A percentile compares a stretch with the other conserved stretches of the same genome.
These are phyloP conservation scores for Sclerotinia sclerotiorum DNA, from an alignment of 2,329 filamentous ascomycete genomes.

Conservation along the genomic window DNA sequence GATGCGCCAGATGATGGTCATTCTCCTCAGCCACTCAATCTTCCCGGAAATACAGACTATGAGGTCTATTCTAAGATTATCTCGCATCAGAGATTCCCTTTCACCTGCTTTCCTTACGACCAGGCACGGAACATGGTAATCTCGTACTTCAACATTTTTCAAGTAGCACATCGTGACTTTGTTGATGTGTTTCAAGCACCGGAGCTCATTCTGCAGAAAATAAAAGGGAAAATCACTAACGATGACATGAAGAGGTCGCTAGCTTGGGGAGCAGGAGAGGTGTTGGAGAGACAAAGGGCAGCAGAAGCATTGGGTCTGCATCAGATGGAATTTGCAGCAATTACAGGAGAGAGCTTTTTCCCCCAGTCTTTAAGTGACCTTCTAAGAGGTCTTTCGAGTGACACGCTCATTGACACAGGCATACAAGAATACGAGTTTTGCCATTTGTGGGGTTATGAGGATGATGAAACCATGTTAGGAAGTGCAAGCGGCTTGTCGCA, in stretches of 20 bases:
- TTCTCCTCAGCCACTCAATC: background rate
- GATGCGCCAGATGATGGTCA: background rate
- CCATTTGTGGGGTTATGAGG: background rate
- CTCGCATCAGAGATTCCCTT: background rate
- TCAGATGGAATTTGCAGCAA: conserved; percentile 2
- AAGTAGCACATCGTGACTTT: background rate
- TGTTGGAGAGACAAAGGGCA: background rate
- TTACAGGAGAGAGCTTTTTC: background rate
- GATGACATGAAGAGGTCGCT: background rate
- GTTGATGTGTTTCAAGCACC: background rate
- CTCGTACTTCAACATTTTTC: background rate
- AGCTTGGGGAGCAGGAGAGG: background rate
- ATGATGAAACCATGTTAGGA: background rate
- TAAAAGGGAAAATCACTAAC: too few species aligned
- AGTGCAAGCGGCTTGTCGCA: background rate
- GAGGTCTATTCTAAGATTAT: conserved; percentile 3
- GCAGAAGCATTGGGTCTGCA: background rate
- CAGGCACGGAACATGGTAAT: background rate
- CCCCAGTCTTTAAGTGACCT: background rate
- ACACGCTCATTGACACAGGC: background rate
- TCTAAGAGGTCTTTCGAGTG: background rate
- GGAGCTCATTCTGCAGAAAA: background rate
- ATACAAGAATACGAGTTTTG: background rate
- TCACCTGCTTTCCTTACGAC: background rate
- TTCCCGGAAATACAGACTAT: background rate